A percentile compares a stretch with the other conserved stretches of the same genome.
Evolutionary conservation across 441 rosid genomes (phyloP).

Genomic region (Pelargonium myrrhifolium): DNA sequence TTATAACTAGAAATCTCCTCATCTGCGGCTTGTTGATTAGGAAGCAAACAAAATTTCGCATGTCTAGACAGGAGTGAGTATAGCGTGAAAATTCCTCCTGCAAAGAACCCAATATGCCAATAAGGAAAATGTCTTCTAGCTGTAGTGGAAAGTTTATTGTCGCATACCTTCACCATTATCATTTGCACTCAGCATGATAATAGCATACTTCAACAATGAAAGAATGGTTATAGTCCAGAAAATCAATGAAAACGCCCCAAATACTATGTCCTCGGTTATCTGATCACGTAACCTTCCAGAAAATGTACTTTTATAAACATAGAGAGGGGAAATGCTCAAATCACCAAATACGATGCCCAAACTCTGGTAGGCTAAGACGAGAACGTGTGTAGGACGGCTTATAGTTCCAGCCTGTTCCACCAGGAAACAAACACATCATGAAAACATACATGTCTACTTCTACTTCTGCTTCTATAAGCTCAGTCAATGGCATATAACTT

Average conservation of each 20-base stretch:
- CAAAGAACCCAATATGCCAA: constrained; percentile 11
- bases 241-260: constrained; percentile 6
- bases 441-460: background rate
- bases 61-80: constrained; percentile 86
- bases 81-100: constrained; percentile 90
- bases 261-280: background rate
- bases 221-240: constrained; percentile 2
- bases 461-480: background rate
- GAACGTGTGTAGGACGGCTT: background rate
- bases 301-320: constrained; percentile 1
- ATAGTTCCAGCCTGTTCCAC: background rate
- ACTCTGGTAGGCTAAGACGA: background rate
- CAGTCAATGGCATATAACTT: background rate
- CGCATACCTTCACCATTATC: constrained; percentile 5
- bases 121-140: background rate
- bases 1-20: constrained; percentile 85
- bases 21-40: constrained; percentile 92
- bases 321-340: constrained; percentile 2
- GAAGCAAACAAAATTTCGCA: constrained; percentile 75
- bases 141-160: background rate
- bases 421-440: background rate
- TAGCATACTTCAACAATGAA: background rate
- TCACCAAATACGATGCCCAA: background rate
- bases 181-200: constrained; percentile 3
- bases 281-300: background rate